These are phyloP conservation scores for Fusarium acutatum DNA, from an alignment of 2,329 filamentous ascomycete species.

Conservation along the genomic window DNA sequence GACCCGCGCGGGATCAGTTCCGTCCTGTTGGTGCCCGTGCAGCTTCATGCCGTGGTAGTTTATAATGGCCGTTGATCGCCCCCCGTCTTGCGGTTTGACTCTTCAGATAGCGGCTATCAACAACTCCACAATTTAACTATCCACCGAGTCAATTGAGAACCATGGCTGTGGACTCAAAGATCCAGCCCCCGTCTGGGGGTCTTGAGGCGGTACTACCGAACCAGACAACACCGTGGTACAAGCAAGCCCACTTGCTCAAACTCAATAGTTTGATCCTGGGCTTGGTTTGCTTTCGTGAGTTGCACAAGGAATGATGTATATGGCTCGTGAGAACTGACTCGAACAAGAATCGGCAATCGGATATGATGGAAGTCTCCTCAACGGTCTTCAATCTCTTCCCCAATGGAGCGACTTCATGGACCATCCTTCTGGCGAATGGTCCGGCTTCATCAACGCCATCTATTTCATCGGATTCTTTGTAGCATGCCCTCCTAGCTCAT, in stretches of 20 bases:
- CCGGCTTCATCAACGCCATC: slow-evolving; percentile 8
- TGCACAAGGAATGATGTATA: fast-evolving
- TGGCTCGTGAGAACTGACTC: background rate
- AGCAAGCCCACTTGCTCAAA: background rate
- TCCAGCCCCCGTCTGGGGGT: background rate
- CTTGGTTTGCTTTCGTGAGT: slow-evolving; percentile 11
- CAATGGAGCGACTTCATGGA: slow-evolving; percentile 13
- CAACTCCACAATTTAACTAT: background rate
- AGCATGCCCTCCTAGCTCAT: slow-evolving; percentile 1
- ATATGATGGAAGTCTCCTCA: slow-evolving; percentile 8
- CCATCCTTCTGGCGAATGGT: slow-evolving; percentile 11
- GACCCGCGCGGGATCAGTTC: background rate
- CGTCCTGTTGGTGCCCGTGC: background rate
- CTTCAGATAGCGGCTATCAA: background rate
- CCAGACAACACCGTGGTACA: slow-evolving; percentile 5
- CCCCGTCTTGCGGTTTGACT: background rate
- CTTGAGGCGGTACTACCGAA: slow-evolving; percentile 6
- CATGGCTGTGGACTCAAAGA: background rate
- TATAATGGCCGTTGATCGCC: background rate
- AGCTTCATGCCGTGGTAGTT: background rate
- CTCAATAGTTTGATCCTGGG: slow-evolving; percentile 10
- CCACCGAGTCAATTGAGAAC: background rate
- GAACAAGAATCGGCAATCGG: slow-evolving; percentile 1
- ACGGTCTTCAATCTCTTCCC: slow-evolving; percentile 6
- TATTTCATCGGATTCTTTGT: slow-evolving; percentile 11